phyloP scores from a whole-genome alignment of 805 yeast species.

The Zygosaccharomyces bisporus region DNA sequence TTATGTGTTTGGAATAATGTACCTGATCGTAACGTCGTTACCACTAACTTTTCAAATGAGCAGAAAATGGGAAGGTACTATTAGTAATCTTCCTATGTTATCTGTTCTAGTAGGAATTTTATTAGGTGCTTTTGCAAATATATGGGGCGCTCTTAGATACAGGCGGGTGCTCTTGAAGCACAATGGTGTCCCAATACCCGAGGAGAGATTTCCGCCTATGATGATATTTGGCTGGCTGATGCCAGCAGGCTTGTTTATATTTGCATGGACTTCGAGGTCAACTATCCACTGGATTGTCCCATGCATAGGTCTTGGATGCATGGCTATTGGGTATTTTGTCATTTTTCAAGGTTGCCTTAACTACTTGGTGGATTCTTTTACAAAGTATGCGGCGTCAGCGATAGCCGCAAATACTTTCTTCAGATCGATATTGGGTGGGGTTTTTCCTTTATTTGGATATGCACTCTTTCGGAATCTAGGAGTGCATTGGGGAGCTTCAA shows the following conservation, averaged over 20 bases:
- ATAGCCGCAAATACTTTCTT: constrained; percentile 60
- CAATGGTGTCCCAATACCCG: constrained; percentile 3
- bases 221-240: constrained; percentile 3
- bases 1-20: constrained; percentile 75
- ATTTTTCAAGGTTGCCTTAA: constrained; percentile 58
- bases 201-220: constrained; percentile 5
- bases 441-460: constrained; percentile 52
- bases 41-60: neutral
- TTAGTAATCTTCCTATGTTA: neutral
- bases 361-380: constrained; percentile 59
- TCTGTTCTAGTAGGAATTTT: neutral
- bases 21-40: constrained; percentile 36
- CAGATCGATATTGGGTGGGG: constrained; percentile 57
- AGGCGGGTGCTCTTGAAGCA: neutral
- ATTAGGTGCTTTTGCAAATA: neutral
- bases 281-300: constrained; percentile 52
- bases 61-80: too few relatives aligned
- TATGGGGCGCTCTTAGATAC: neutral
- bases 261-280: constrained; percentile 1
- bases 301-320: constrained; percentile 50
- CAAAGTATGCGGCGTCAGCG: constrained; percentile 57
- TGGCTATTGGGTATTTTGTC: constrained; percentile 51
- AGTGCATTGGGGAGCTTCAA: constrained; percentile 45
- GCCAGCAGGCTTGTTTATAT: constrained; percentile 3
- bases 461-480: constrained; percentile 2